Conservation (phyloP, 441 rosid genomes). For the Erodium moschatum region DNA sequence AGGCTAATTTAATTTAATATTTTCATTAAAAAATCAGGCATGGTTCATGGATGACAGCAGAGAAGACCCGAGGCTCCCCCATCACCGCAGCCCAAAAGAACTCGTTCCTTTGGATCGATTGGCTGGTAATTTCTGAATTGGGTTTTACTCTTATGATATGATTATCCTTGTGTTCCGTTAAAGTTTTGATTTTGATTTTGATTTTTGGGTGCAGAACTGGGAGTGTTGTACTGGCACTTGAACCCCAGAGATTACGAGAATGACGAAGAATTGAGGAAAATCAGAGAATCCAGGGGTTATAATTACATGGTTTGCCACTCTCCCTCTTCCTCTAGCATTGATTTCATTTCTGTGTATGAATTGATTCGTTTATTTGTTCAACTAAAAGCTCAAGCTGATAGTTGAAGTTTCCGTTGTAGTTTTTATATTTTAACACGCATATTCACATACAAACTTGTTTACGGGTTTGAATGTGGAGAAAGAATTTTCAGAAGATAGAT, state of each 20-base stretch:
- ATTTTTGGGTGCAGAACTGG: conserved; percentile 39
- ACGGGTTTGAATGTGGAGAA: too few species aligned
- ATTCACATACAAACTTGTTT: too few species aligned
- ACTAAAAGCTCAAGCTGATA: too few species aligned
- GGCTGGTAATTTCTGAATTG: conserved; percentile 8
- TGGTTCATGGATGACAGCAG: conserved; percentile 21
- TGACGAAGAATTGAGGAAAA: conserved; percentile 71
- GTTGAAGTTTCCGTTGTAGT: too few species aligned
- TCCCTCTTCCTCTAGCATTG: not conserved
- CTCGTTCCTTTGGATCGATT: conserved; percentile 15
- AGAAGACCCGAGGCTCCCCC: conserved; percentile 20
- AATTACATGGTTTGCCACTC: conserved; percentile 52
- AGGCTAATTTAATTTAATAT: not conserved
- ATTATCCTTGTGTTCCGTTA: not conserved
- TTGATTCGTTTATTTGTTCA: not conserved
- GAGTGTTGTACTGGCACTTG: conserved; percentile 81
- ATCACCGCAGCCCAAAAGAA: conserved; percentile 20
- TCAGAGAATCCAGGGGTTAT: conserved; percentile 76
- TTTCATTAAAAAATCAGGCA: conserved; percentile 12
- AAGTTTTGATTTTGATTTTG: not conserved
- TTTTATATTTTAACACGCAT: too few species aligned
- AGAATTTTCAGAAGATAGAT: too few species aligned
- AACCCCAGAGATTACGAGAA: conserved; percentile 78
- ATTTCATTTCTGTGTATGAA: not conserved
- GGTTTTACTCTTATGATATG: not conserved